These are phyloP conservation scores for Fraxinus velutina DNA, from an alignment of 305 asterid species.

Conservation along the genomic window DNA sequence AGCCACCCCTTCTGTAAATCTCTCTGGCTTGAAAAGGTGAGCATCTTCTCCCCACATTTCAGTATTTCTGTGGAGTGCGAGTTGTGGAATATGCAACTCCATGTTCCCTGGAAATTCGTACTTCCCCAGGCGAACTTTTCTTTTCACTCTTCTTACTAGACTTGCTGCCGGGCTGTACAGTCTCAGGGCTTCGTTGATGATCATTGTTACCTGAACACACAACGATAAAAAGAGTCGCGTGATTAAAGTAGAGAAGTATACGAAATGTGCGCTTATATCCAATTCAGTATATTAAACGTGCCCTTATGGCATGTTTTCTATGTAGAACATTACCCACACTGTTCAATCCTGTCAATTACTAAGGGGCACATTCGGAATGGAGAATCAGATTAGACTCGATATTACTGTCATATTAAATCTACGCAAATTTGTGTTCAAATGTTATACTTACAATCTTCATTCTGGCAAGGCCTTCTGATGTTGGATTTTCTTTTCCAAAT, in stretches of 20 bases:
- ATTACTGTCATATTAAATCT: not conserved
- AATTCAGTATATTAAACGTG: not conserved
- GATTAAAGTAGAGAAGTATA: not conserved
- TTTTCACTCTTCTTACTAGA: slow-evolving; percentile 29
- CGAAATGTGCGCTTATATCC: not conserved
- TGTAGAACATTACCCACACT: not conserved
- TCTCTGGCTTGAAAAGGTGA: slow-evolving; percentile 46
- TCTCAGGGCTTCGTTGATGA: slow-evolving; percentile 49
- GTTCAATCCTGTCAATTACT: not conserved
- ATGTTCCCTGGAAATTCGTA: slow-evolving; percentile 42
- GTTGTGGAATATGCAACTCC: slow-evolving; percentile 35
- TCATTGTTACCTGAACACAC: slow-evolving; percentile 24
- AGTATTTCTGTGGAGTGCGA: slow-evolving; percentile 38
- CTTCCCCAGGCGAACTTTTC: slow-evolving; percentile 32
- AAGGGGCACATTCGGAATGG: not conserved
- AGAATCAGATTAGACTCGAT: not conserved
- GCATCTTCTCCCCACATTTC: slow-evolving; percentile 59
- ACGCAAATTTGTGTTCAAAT: not conserved
- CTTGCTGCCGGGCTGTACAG: slow-evolving; percentile 41
- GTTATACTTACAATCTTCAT: slow-evolving; percentile 37
- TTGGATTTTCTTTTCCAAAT: slow-evolving; percentile 39
- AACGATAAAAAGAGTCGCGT: not conserved
- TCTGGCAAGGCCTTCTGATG: slow-evolving; percentile 39
- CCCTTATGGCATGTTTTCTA: not conserved
- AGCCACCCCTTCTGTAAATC: slow-evolving; percentile 57